These are phyloP conservation scores for Plenodomus tracheiphilus DNA, from an alignment of 2,329 filamentous ascomycete genomes.

Conservation along the genomic window DNA sequence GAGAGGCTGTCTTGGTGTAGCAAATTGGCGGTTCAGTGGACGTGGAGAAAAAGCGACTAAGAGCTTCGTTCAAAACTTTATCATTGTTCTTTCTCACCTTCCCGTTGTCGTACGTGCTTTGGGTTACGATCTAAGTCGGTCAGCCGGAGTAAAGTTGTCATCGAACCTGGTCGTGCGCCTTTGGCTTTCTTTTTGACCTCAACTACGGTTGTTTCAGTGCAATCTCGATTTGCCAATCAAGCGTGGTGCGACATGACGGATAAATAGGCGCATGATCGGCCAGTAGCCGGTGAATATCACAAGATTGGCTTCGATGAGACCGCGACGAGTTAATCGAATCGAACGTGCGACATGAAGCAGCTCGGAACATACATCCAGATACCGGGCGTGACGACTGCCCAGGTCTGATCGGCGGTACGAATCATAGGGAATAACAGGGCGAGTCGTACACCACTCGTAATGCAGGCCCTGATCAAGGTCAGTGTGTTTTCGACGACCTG, in stretches of 20 bases:
- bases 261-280: conserved; percentile 47
- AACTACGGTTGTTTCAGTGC: too few relatives aligned
- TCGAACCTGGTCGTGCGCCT: too few relatives aligned
- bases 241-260: conserved; percentile 41
- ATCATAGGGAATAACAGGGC: conserved; percentile 16
- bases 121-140: too few relatives aligned
- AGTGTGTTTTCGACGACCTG: conserved; percentile 1
- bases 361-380: conserved; percentile 14
- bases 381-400: conserved; percentile 15
- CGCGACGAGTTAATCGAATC: too few relatives aligned
- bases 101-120: too few relatives aligned
- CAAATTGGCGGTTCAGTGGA: background rate
- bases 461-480: conserved; percentile 9
- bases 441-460: conserved; percentile 15
- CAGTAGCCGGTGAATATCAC: conserved; percentile 48
- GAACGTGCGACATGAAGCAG: too few relatives aligned
- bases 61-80: conserved; percentile 2
- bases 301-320: conserved; percentile 46
- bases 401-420: conserved; percentile 8
- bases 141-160: too few relatives aligned
- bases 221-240: too few relatives aligned
- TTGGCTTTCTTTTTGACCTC: too few relatives aligned
- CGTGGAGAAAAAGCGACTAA: background rate
- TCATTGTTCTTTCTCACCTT: too few relatives aligned
- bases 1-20: conserved; percentile 7